phyloP scores from a whole-genome alignment of 176 grass and related monocot genomes.

The Phoenix dactylifera region DNA sequence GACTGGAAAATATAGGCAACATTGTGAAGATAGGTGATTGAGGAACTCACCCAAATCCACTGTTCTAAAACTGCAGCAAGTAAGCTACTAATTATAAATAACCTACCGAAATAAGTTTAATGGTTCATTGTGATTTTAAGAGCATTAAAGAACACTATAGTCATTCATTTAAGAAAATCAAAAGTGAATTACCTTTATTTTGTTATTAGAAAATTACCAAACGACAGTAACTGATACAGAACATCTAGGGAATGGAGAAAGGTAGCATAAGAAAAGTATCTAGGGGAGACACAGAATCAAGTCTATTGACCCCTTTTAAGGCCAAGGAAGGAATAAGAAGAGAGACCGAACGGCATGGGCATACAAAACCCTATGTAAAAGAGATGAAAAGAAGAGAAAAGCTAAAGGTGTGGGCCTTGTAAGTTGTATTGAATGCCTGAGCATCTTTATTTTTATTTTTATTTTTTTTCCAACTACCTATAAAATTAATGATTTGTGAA shows the following conservation, averaged over 20 bases:
- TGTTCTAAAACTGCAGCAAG: too few species aligned
- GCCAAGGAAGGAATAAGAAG: too few species aligned
- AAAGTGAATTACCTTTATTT: too few species aligned
- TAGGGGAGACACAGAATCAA: constrained; percentile 24
- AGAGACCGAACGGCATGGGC: constrained; percentile 18
- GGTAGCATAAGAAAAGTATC: constrained; percentile 14
- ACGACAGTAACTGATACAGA: constrained; percentile 12
- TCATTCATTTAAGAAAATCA: too few species aligned
- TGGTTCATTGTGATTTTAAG: too few species aligned
- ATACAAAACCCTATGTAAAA: constrained; percentile 44
- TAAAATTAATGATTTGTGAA: constrained; percentile 3
- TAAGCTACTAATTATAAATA: too few species aligned
- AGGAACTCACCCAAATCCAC: too few species aligned
- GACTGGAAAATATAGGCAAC: too few species aligned
- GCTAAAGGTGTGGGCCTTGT: neutral
- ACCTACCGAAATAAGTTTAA: too few species aligned
- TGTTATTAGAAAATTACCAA: neutral
- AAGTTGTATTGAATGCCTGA: constrained; percentile 1
- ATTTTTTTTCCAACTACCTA: neutral
- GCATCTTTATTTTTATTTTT: neutral
- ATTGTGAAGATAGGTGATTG: too few species aligned
- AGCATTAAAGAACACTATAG: too few species aligned
- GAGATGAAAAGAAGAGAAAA: constrained; percentile 12
- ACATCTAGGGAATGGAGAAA: constrained; percentile 47
- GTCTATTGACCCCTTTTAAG: neutral